phyloP scores from a whole-genome alignment of 495 filamentous ascomycete species.

The Penicillium pulvis region DNA sequence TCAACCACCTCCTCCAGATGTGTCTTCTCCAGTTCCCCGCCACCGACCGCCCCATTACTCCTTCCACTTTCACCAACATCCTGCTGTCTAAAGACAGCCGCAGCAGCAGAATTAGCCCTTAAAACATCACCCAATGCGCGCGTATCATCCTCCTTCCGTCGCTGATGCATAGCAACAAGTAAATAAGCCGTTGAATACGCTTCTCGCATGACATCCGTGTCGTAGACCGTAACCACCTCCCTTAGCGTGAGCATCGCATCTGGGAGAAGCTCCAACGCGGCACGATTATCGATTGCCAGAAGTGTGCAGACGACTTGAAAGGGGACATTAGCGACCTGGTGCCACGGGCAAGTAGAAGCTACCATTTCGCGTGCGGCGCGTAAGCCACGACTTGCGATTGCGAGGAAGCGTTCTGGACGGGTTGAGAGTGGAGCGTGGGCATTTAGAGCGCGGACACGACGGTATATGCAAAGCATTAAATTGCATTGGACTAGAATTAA shows the following conservation, averaged over 20 bases:
- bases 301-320: conserved; percentile 58
- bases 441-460: conserved; percentile 50
- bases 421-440: conserved; percentile 32
- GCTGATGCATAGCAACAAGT: conserved; percentile 48
- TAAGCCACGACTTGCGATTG: conserved; percentile 35
- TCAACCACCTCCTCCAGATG: neutral
- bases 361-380: conserved; percentile 44
- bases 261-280: conserved; percentile 46
- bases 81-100: conserved; percentile 14
- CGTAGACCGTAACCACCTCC: conserved; percentile 44
- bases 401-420: conserved; percentile 39
- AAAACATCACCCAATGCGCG: conserved; percentile 37
- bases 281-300: conserved; percentile 52
- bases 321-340: conserved; percentile 55
- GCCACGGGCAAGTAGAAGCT: conserved; percentile 48
- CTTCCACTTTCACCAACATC: neutral
- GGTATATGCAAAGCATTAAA: conserved; percentile 54
- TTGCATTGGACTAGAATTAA: conserved; percentile 53
- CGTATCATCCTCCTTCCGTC: conserved; percentile 47
- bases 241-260: conserved; percentile 55
- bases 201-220: conserved; percentile 52
- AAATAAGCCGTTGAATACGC: conserved; percentile 55
- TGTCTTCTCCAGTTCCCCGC: neutral
- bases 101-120: conserved; percentile 32
- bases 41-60: conserved; percentile 6